Evolutionary conservation across 306 rosid genomes (phyloP), one percentile per base, ranked within the genome.

Genomic region (Casuarina glauca): DNA sequence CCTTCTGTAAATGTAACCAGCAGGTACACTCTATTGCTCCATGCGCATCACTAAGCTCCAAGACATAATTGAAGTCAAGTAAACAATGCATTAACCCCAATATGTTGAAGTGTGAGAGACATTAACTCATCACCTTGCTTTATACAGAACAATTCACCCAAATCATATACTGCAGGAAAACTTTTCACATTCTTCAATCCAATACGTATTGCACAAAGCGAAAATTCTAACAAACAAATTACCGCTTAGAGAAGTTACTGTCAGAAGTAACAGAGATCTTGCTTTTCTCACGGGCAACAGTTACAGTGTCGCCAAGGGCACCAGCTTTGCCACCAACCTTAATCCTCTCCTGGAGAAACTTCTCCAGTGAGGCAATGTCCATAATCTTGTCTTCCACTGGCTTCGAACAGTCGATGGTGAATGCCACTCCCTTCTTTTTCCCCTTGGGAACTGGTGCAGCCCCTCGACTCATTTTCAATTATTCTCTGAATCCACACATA

Each of bases 241-340:
- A 94, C 98, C 97, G 42, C 82, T 91, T 94, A 19, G 97, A 91
- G 87, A 94, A 91, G 84, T 76, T 86, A 67, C 82, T 79, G 63
- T 94, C 97, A 16, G 94, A 85, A 57, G 89, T 87, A 35, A 94
- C 96, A 13, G 94, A 87, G 76, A 91, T 89, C 83, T 94, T 91
- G 81, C 57, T 86, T 84, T 91, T 91, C 5, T 94, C 96, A 9
- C 97, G 88, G 20, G 89, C 70, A 38, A 94, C 91, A 2, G 88
- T 78, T 71, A 91, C 93, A 9, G 88, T 69, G 54, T 94, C 97
- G 26, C 98, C 97, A 62, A 91, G 96, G 2, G 97, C 98, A 61
- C 98, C 97, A 3, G 89, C 85, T 82, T 85, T 88, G 67, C 91
- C 89, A 19, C 89, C 91, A 8, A 88, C 91, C 82, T 88, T 88